Evolutionary conservation across 805 yeast genomes (phyloP).

Genomic region (Martiniozyma abietophila): DNA sequence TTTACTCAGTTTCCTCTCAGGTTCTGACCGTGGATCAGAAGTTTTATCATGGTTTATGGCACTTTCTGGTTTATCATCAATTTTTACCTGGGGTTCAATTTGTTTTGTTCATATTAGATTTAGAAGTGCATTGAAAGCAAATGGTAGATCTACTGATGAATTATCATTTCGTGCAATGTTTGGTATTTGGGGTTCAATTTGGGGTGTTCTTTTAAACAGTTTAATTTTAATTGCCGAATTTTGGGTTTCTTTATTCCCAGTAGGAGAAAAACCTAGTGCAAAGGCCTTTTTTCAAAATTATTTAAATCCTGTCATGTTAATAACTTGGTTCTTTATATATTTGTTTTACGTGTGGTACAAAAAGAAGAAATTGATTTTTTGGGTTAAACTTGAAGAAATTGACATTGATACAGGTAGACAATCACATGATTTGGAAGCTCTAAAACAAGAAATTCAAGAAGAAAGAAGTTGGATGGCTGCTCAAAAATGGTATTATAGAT

Average conservation of each 20-base stretch:
- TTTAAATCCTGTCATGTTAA: slow-evolving; percentile 53
- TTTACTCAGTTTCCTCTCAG: slow-evolving; percentile 52
- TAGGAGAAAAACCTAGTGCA: slow-evolving; percentile 48
- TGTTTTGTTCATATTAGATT: slow-evolving; percentile 61
- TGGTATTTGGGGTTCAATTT: slow-evolving; percentile 60
- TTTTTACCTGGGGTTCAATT: slow-evolving; percentile 73
- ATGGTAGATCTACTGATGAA: slow-evolving; percentile 64
- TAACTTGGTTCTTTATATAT: slow-evolving; percentile 38
- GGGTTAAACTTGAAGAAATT: slow-evolving; percentile 38
- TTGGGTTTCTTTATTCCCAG: slow-evolving; percentile 74
- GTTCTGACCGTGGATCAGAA: slow-evolving; percentile 43
- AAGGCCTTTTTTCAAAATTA: slow-evolving; percentile 54
- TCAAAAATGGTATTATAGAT: slow-evolving; percentile 39
- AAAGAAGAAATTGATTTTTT: slow-evolving; percentile 34
- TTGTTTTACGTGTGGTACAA: slow-evolving; percentile 35
- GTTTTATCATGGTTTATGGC: slow-evolving; percentile 72
- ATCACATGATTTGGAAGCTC: slow-evolving; percentile 45
- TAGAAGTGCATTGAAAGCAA: slow-evolving; percentile 54
- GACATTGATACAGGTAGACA: slow-evolving; percentile 60
- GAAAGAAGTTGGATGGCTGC: slow-evolving; percentile 41
- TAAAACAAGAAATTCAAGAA: slow-evolving; percentile 48
- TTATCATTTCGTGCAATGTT: slow-evolving; percentile 56
- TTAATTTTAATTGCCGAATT: slow-evolving; percentile 67
- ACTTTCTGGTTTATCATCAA: slow-evolving; percentile 68
- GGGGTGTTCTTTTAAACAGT: slow-evolving; percentile 49